Conservation (phyloP, 495 filamentous ascomycete species). For the Penicillium canariense region DNA sequence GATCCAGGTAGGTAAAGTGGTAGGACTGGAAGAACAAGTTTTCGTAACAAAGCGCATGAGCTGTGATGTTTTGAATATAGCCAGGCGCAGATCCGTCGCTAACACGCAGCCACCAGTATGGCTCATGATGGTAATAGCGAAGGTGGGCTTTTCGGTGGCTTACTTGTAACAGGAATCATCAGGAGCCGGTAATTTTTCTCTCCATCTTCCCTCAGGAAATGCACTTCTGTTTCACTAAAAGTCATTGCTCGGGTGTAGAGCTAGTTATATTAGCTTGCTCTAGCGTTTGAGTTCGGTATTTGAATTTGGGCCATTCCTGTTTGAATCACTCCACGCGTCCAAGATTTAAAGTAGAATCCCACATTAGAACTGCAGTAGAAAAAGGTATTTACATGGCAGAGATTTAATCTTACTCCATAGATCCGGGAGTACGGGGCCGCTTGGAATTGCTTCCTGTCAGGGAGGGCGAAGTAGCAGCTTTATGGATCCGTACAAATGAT, state of each 20-base stretch:
- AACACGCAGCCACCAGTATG: too few relatives aligned
- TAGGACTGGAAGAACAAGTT: too few relatives aligned
- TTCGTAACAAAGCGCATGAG: not conserved
- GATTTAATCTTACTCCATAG: not conserved
- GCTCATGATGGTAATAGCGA: not conserved
- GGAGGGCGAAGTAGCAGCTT: not conserved
- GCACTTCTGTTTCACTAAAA: too few relatives aligned
- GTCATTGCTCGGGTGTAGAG: not conserved
- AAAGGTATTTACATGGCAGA: not conserved
- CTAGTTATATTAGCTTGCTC: not conserved
- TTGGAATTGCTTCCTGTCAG: not conserved
- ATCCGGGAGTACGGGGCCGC: not conserved
- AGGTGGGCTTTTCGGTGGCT: not conserved
- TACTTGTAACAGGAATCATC: too few relatives aligned
- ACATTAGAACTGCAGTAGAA: not conserved
- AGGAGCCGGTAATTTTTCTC: too few relatives aligned
- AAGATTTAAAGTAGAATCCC: not conserved
- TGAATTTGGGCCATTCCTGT: not conserved
- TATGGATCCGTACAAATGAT: not conserved
- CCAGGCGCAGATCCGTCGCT: not conserved
- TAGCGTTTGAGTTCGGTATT: not conserved
- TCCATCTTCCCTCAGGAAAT: too few relatives aligned
- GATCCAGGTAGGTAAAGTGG: too few relatives aligned
- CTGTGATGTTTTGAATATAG: not conserved
- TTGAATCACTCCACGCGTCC: not conserved